Evolutionary conservation across 106 monocot genomes (phyloP).

Genomic region (Dendrobium huoshanense): DNA sequence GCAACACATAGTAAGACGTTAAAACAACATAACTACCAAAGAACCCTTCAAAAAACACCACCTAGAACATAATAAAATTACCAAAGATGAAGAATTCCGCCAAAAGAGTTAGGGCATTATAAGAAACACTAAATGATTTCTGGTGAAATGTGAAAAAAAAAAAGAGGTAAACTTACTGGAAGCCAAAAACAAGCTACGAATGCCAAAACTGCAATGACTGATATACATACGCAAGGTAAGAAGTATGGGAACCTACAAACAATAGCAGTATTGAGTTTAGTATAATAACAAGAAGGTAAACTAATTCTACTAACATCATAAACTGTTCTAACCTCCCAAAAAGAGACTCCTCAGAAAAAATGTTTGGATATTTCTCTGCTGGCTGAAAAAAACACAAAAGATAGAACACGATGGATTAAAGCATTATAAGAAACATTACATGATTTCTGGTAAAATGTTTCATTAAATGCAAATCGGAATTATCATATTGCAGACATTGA

Average conservation of each 20-base stretch:
- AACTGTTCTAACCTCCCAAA: constrained; percentile 16
- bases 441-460: neutral
- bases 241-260: constrained; percentile 60
- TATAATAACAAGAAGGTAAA: neutral
- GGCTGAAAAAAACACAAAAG: constrained; percentile 1
- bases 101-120: neutral
- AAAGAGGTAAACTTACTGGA: constrained; percentile 24
- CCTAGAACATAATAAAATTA: neutral
- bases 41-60: too few relatives aligned
- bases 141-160: too few relatives aligned
- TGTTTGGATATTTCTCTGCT: constrained; percentile 17
- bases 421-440: too few relatives aligned
- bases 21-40: too few relatives aligned
- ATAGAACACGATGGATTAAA: too few relatives aligned
- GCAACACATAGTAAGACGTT: too few relatives aligned
- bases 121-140: too few relatives aligned
- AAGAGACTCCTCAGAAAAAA: constrained; percentile 13
- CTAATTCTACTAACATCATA: neutral
- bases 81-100: neutral
- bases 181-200: constrained; percentile 43
- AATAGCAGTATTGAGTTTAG: neutral
- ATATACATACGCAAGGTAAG: constrained; percentile 49
- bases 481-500: too few relatives aligned
- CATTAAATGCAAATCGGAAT: too few relatives aligned
- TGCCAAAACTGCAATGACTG: constrained; percentile 32